phyloP scores from a whole-genome alignment of 768 basidiomycete species.

The Dacryopinax spathularia region DNA sequence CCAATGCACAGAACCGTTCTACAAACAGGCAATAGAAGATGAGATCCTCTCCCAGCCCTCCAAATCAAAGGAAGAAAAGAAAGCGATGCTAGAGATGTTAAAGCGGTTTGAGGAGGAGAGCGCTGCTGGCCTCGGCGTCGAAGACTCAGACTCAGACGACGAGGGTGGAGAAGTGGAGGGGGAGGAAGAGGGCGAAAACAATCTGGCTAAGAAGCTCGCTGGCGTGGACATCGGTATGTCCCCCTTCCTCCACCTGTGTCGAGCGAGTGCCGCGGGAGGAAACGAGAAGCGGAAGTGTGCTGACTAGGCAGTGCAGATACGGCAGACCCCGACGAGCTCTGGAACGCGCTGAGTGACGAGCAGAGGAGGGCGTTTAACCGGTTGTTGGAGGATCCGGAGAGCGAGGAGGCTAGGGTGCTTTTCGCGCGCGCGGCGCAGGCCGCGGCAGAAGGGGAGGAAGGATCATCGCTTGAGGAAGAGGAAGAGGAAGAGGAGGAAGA shows the following conservation, averaged over 20 bases:
- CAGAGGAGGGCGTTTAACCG: constrained; percentile 49
- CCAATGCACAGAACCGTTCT: constrained; percentile 70
- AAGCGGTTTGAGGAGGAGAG: constrained; percentile 57
- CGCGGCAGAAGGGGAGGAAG: no score
- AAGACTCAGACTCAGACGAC: constrained; percentile 21
- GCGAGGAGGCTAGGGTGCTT: constrained; percentile 45
- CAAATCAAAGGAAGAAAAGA: constrained; percentile 42
- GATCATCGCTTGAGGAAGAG: constrained; percentile 11
- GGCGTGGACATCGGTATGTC: constrained; percentile 48
- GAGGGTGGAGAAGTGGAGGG: constrained; percentile 25
- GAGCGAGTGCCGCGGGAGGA: no score
- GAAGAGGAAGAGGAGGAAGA: constrained; percentile 10
- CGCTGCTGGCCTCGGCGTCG: no score
- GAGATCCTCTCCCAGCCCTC: constrained; percentile 46
- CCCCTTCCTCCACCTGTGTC: neutral
- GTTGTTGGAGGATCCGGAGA: constrained; percentile 46
- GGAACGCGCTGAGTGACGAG: constrained; percentile 43
- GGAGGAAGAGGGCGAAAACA: constrained; percentile 15
- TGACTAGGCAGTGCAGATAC: no score
- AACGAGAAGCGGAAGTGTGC: no score
- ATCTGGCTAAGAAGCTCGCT: constrained; percentile 39
- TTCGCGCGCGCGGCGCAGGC: constrained; percentile 42
- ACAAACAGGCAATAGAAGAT: constrained; percentile 54
- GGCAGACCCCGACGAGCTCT: constrained; percentile 42
- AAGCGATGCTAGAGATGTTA: constrained; percentile 54